Evolutionary conservation across 2,329 filamentous ascomycete species (phyloP).

Genomic region (Sporothrix pallida): DNA sequence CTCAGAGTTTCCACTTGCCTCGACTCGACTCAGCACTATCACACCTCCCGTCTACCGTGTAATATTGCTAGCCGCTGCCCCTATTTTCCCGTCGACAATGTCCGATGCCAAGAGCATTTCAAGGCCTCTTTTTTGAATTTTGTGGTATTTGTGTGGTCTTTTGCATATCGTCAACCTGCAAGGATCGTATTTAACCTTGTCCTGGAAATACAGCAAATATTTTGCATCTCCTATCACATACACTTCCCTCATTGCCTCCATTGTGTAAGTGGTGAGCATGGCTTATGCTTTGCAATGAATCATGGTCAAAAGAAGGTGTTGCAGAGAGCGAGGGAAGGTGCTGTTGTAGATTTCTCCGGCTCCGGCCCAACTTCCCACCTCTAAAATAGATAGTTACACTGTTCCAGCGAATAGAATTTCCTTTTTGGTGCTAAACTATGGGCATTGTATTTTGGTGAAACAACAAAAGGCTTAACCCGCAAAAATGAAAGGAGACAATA

Average conservation of each 20-base stretch:
- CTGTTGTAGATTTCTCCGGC: not conserved
- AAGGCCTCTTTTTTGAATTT: not conserved
- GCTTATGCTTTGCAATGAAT: not conserved
- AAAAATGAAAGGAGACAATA: not conserved
- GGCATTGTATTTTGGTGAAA: not conserved
- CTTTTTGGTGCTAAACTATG: not conserved
- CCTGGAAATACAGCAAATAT: not conserved
- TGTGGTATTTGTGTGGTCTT: not conserved
- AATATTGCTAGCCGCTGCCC: slow-evolving; percentile 1
- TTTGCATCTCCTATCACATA: not conserved
- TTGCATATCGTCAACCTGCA: not conserved
- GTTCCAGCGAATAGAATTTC: not conserved
- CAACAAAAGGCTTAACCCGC: not conserved
- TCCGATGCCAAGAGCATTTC: not conserved
- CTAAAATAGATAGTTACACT: too few relatives aligned
- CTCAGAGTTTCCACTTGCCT: too few relatives aligned
- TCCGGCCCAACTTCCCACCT: not conserved
- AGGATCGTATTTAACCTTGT: not conserved
- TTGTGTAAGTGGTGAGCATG: too few relatives aligned
- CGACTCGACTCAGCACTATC: not conserved
- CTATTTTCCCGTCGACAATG: not conserved
- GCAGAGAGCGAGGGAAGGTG: too few relatives aligned
- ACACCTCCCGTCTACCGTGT: not conserved
- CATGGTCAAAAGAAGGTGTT: not conserved
- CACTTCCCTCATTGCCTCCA: too few relatives aligned